These are phyloP conservation scores for Coniochaeta sp. DNA, from an alignment of 2,329 filamentous ascomycete genomes.

Conservation along the genomic window DNA sequence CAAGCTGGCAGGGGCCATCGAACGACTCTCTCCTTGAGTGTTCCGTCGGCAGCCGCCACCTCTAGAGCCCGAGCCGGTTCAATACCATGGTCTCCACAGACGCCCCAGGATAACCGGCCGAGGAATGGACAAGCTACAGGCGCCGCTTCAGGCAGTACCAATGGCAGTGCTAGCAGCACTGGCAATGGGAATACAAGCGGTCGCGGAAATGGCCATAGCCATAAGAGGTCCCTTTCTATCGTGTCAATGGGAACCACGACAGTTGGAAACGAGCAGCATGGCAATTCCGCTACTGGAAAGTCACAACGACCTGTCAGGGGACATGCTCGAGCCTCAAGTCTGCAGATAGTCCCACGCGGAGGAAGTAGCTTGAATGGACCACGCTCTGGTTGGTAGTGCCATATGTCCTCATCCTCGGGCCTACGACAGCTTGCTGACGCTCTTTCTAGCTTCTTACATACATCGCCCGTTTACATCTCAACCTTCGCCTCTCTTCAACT, in stretches of 20 bases:
- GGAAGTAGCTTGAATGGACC: slow-evolving; percentile 33
- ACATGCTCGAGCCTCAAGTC: slow-evolving; percentile 72
- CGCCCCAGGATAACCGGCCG: slow-evolving; percentile 7
- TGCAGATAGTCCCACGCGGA: slow-evolving; percentile 61
- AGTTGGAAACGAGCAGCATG: slow-evolving; percentile 35
- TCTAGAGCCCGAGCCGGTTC: slow-evolving; percentile 38
- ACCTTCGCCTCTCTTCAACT: slow-evolving; percentile 43
- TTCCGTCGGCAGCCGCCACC: slow-evolving; percentile 31
- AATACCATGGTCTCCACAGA: slow-evolving; percentile 32
- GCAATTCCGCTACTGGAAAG: slow-evolving; percentile 31
- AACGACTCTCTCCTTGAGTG: slow-evolving; percentile 58
- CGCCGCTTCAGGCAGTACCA: slow-evolving; percentile 14
- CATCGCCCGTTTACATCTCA: slow-evolving; percentile 36
- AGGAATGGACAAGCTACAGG: slow-evolving; percentile 13
- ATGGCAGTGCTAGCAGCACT: slow-evolving; percentile 4
- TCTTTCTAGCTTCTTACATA: slow-evolving; percentile 26
- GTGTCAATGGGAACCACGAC: slow-evolving; percentile 62
- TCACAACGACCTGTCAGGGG: slow-evolving; percentile 49
- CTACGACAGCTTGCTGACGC: background rate
- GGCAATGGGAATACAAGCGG: slow-evolving; percentile 9
- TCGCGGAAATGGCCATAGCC: slow-evolving; percentile 41
- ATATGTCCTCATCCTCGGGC: background rate
- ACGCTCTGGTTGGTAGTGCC: slow-evolving; percentile 26
- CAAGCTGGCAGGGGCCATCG: slow-evolving; percentile 50
- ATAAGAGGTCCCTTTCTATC: slow-evolving; percentile 74